Conservation (phyloP, 2,329 filamentous ascomycete species). For the Aspergillus sp. region DNA sequence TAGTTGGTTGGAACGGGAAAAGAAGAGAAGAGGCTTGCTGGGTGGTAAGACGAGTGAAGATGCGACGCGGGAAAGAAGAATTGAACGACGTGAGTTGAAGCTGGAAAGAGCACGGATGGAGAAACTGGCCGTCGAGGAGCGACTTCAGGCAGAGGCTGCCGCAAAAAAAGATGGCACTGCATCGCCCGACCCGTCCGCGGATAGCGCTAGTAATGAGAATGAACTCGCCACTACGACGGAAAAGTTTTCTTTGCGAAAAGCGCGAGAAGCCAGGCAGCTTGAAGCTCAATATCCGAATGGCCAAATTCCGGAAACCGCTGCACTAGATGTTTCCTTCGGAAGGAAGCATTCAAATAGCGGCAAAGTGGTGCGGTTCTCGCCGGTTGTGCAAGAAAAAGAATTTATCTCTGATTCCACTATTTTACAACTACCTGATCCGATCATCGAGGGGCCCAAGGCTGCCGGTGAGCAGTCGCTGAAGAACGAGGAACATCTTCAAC, state of each 20-base stretch:
- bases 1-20: conserved; percentile 80
- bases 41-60: conserved; percentile 70
- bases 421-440: conserved; percentile 8
- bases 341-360: conserved; percentile 9
- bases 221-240: conserved; percentile 14
- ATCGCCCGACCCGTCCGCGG: conserved; percentile 6
- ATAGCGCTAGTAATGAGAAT: conserved; percentile 9
- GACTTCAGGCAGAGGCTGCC: conserved; percentile 48
- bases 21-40: conserved; percentile 58
- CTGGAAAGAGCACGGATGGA: conserved; percentile 85
- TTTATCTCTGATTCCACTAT: conserved; percentile 33
- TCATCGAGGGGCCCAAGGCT: conserved; percentile 8
- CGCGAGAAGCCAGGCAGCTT: conserved; percentile 22
- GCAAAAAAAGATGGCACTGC: conserved; percentile 19
- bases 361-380: conserved; percentile 65
- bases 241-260: conserved; percentile 28
- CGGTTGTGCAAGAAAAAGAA: conserved; percentile 57
- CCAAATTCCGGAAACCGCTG: conserved; percentile 7
- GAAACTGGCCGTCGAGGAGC: conserved; percentile 71
- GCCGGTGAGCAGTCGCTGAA: conserved; percentile 22
- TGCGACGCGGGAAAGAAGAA: conserved; percentile 64
- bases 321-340: conserved; percentile 6
- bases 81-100: conserved; percentile 76
- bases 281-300: conserved; percentile 14
- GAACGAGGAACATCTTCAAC: conserved; percentile 78